Percentiles rank a stretch among this genome's conserved stretches.
These are phyloP conservation scores for Prunus armeniaca DNA, from an alignment of 306 rosid species.

Conservation along the genomic window DNA sequence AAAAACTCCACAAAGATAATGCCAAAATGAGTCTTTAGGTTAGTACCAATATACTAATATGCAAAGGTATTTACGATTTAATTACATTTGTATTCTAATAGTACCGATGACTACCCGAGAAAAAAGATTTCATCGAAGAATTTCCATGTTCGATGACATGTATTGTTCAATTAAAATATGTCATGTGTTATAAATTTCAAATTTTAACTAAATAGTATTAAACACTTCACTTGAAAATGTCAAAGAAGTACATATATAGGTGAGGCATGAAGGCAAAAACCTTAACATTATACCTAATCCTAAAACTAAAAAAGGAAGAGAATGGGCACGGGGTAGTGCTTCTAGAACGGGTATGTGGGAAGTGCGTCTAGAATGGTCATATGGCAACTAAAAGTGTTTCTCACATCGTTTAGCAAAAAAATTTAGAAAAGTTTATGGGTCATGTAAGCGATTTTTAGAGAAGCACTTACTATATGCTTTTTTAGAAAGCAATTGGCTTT, in stretches of 20 bases:
- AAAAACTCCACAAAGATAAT: background rate
- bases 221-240: no score
- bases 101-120: background rate
- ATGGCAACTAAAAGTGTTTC: background rate
- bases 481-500: no score
- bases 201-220: no score
- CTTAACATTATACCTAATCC: background rate
- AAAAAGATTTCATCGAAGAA: no score
- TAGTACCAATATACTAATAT: background rate
- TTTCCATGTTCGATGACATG: no score
- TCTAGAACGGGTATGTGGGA: background rate
- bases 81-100: background rate
- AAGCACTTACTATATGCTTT: no score
- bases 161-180: no score
- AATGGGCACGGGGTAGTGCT: no score
- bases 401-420: background rate
- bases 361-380: background rate
- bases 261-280: background rate
- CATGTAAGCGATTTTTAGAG: no score
- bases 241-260: background rate
- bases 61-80: background rate
- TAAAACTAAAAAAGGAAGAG: background rate
- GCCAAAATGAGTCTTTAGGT: constrained; percentile 2
- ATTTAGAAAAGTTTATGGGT: no score
- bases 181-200: no score